A percentile compares a stretch with the other conserved stretches of the same genome.
phyloP scores from a whole-genome alignment of 1,284 basidiomycete genomes.

The Microbotryum saponariae region DNA sequence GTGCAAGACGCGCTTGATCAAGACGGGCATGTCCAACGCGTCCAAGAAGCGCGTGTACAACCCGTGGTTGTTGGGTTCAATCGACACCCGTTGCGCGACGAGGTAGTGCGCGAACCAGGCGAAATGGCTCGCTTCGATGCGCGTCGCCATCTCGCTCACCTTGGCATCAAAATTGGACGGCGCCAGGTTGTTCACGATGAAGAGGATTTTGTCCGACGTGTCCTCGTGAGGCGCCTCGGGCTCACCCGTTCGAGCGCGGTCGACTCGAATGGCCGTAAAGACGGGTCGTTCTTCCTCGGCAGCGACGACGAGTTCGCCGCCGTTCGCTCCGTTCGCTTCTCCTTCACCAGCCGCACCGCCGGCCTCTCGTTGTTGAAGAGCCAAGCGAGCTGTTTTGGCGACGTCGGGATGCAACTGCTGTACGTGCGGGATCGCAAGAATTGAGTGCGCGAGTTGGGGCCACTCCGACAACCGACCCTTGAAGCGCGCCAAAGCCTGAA shows the following conservation, averaged over 20 bases:
- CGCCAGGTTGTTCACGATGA: conserved; percentile 97
- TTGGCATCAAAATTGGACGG: conserved; percentile 87
- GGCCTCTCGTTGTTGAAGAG: conserved; percentile 49
- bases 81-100: conserved; percentile 88
- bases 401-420: conserved; percentile 80
- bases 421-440: conserved; percentile 79
- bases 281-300: conserved; percentile 43
- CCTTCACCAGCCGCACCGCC: conserved; percentile 27
- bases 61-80: conserved; percentile 94
- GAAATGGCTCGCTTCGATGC: conserved; percentile 72
- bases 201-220: conserved; percentile 86
- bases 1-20: conserved; percentile 74
- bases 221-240: conserved; percentile 70
- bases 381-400: conserved; percentile 62
- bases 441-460: conserved; percentile 83
- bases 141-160: conserved; percentile 67
- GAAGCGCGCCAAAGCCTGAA: conserved; percentile 82
- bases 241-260: conserved; percentile 40
- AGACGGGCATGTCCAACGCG: conserved; percentile 55
- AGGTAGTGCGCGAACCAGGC: conserved; percentile 98
- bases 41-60: conserved; percentile 92
- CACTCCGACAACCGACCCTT: conserved; percentile 84
- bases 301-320: not conserved
- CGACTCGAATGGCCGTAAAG: conserved; percentile 60
- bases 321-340: not conserved